Percentiles rank a stretch among this genome's conserved stretches.
Evolutionary conservation across 768 basidiomycete genomes (phyloP).

Genomic region (Russula virescens): DNA sequence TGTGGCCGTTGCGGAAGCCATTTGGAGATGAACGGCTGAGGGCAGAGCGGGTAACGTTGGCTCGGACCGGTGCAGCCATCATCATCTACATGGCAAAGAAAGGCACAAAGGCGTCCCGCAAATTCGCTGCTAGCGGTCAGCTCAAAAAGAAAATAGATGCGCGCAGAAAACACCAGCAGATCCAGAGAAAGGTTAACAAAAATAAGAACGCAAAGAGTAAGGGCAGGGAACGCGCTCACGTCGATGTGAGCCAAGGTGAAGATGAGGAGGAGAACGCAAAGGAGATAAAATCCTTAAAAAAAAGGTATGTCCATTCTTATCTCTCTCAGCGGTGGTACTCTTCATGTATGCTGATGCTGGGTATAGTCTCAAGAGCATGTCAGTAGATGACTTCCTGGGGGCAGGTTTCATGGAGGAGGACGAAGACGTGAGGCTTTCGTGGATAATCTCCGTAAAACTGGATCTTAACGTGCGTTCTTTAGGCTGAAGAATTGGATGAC

Average conservation of each 20-base stretch:
- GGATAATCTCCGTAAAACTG: not conserved
- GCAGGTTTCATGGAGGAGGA: conserved; percentile 67
- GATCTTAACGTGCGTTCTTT: not conserved
- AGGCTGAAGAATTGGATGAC: conserved; percentile 31
- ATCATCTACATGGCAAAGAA: conserved; percentile 45
- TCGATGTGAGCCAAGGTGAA: conserved; percentile 16
- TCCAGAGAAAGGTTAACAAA: conserved; percentile 62
- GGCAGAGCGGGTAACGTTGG: not conserved
- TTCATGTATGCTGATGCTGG: not conserved
- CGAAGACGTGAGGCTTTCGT: conserved; percentile 38
- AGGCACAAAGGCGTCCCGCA: conserved; percentile 73
- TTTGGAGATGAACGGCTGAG: not conserved
- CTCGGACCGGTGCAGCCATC: not conserved
- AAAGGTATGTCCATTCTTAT: conserved; percentile 8
- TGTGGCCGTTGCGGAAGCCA: conserved; percentile 34
- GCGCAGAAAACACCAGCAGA: conserved; percentile 74
- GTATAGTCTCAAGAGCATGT: conserved; percentile 46
- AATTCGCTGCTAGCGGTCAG: conserved; percentile 84
- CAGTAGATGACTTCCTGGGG: conserved; percentile 71
- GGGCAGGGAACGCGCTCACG: conserved; percentile 27
- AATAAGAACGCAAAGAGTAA: conserved; percentile 38
- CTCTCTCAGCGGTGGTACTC: not conserved
- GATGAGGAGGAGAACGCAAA: conserved; percentile 29
- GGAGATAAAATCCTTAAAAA: conserved; percentile 27
- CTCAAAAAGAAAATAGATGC: conserved; percentile 83